Evolutionary conservation across 305 asterid genomes (phyloP), one percentile per base, ranked within the genome.

Genomic region (Rubia balearica): DNA sequence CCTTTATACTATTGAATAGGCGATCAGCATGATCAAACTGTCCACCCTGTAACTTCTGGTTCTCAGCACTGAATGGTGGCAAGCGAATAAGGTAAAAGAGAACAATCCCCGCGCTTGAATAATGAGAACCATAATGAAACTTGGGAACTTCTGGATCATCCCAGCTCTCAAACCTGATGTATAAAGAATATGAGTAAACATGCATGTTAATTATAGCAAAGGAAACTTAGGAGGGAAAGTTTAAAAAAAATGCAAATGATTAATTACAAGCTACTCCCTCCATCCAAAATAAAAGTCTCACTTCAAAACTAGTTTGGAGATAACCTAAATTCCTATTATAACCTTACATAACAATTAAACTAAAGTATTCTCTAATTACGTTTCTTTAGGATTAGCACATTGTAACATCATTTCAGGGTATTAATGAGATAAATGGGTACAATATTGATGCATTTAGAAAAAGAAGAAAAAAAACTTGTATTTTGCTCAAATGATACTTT

Each of bases 101-200:
- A 72, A 95, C 98, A 75, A 95, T 95, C 79, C 99, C 99, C 71
- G 99, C 98, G 70, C 99, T 95, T 48, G 99, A 92, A 79, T 95
- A 95, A 81, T 95, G 99, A 79, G 99, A 95, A 79, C 99, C 98
- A 74, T 95, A 95, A 83, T 95, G 99, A 79, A 95, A 95, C 74
- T 95, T 95, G 73, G 99, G 99, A 82, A 92, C 93, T 73, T 95
- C 99, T 56, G 99, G 99, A 84, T 95, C 99, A 90, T 95, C 99
- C 99, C 99, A 95, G 90, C 98, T 95, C 76, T 95, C 98, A 72
- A 86, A 89, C 80, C 99, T 95, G 83, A 69, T 21, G 55, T 40
- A 68, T 63, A 75, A 68, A 4, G 78, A 40, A 67, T 43, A 43
- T 51, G 53, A 63, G 33, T 14, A 59, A 67, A 14, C 5, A 67